Conservation (phyloP, 345 rosid species). For the Camelina hispida region DNA sequence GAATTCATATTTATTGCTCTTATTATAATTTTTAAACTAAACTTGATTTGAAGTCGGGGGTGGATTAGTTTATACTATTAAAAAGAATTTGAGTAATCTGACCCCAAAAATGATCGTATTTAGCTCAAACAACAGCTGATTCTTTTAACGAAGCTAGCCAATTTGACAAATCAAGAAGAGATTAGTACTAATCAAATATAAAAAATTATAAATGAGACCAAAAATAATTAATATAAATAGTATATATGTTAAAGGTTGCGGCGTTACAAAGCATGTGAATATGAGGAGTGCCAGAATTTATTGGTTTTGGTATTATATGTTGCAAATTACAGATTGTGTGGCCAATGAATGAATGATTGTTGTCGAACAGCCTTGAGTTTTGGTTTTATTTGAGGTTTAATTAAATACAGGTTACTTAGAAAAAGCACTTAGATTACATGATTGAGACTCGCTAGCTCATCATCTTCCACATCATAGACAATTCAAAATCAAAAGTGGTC, state of each 20-base stretch:
- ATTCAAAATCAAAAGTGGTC: neutral
- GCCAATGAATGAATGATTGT: slow-evolving; percentile 32
- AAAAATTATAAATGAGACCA: neutral
- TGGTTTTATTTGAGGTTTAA: slow-evolving; percentile 32
- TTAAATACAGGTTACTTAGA: slow-evolving; percentile 2
- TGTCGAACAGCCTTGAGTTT: slow-evolving; percentile 38
- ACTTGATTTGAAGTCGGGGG: neutral
- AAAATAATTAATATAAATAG: neutral
- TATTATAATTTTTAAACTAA: neutral
- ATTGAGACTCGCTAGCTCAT: slow-evolving; percentile 44
- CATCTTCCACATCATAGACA: slow-evolving; percentile 8
- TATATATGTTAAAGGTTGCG: slow-evolving; percentile 20
- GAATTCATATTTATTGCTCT: slow-evolving; percentile 9
- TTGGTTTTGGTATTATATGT: slow-evolving; percentile 30
- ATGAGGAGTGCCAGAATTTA: neutral
- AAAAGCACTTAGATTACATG: slow-evolving; percentile 27
- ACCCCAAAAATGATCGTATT: neutral
- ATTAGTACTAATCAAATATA: neutral
- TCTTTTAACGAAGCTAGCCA: neutral
- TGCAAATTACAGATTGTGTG: slow-evolving; percentile 31
- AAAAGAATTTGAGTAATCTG: neutral
- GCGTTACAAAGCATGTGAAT: slow-evolving; percentile 41
- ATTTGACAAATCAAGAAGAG: neutral
- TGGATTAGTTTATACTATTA: neutral
- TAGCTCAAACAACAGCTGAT: neutral